Base-by-base conservation (phyloP, 73 alveolate genomes). In the Paramecium octaurelia region DNA sequence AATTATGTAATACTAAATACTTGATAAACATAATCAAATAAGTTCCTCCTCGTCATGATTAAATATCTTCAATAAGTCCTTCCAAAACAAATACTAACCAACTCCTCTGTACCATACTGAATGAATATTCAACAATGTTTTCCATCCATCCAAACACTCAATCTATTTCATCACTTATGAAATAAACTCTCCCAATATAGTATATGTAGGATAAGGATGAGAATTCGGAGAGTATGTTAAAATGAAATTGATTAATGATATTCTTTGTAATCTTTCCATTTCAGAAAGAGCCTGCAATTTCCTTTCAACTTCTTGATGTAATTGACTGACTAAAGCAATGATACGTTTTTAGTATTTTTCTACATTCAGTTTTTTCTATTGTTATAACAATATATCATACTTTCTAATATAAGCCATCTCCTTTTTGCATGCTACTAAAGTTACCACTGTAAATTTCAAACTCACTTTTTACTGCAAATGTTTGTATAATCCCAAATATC, bases 381-480 rank as follows among this genome's bases (percentile, higher is more conserved):
- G 5, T 21, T 0, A 75, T 75, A 4, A 44, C 1, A 44, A 44
- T 18, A 43, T 1, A 43, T 2, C 0, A 12, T 80, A 80, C 91
- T 73, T 80, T 80, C 4, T 24, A 44, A 80, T 80, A 80, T 20
- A 80, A 35, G 24, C 94, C 88, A 54, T 89, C 94, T 12, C 86
- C 94, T 31, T 69, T 71, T 24, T 58, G 43, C 2, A 70, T 9
- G n/a, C 60, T 89, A 11, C 92, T 44, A 44, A 71, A 89, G n/a
- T 89, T 89, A 6, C 94, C 94, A 46, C 92, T 89, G 24, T 89
- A 89, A 12, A 89, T 71, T 54, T 89, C 94, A 69, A 44, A 89
- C 36, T 89, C 94, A 89, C 60, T 42, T 46, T 89, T 46, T 2
- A 83, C 71, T 0, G 43, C 76, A 70, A 43, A 89, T 21, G 35